A percentile compares a stretch with the other conserved stretches of the same genome.
Conservation (phyloP, 129 eudicot genomes). For the Pulicaria dysenterica region DNA sequence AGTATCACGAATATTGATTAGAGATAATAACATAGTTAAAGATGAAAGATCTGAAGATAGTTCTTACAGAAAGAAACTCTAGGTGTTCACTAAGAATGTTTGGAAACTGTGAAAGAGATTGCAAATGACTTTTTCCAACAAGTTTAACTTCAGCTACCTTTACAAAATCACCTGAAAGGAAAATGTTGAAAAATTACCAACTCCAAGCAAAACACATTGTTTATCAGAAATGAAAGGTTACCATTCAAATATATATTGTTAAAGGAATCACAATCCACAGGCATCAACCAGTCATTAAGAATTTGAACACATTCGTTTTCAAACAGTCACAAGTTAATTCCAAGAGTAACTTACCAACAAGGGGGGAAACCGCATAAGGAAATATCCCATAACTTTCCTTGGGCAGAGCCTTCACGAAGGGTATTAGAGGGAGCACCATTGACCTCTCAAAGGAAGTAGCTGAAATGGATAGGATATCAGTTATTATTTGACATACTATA, state of each 20-base stretch:
- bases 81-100: conserved; percentile 54
- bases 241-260: no score
- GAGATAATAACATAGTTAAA: no score
- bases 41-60: background rate
- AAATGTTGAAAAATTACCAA: background rate
- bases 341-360: conserved; percentile 52
- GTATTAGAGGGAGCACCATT: conserved; percentile 61
- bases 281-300: no score
- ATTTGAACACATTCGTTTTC: no score
- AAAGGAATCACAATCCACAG: no score
- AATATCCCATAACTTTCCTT: conserved; percentile 59
- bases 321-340: background rate
- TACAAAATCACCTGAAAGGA: conserved; percentile 64
- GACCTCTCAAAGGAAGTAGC: conserved; percentile 90
- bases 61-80: conserved; percentile 58
- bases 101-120: conserved; percentile 43
- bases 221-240: background rate
- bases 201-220: background rate
- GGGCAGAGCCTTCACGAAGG: conserved; percentile 68
- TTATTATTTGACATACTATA: conserved; percentile 1
- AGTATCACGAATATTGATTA: no score
- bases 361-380: conserved; percentile 66
- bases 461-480: conserved; percentile 46
- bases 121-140: conserved; percentile 37
- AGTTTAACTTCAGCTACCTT: conserved; percentile 66